Evolutionary conservation across 2,329 filamentous ascomycete species (phyloP).

Genomic region (Cladosporium phlei): DNA sequence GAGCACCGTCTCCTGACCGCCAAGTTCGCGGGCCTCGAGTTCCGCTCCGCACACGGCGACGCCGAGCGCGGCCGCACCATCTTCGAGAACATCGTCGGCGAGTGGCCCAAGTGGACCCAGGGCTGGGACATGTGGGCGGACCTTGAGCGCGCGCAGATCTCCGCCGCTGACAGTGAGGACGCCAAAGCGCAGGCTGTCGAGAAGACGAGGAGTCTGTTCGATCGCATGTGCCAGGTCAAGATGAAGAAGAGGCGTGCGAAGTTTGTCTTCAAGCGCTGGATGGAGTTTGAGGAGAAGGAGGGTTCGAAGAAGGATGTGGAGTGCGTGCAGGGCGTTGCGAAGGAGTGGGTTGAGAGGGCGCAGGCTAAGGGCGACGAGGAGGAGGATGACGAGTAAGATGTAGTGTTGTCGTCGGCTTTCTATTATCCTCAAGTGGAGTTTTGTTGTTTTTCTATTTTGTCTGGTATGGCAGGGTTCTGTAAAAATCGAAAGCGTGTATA

Average conservation of each 20-base stretch:
- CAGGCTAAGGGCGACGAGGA: constrained; percentile 32
- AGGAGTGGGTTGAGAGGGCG: constrained; percentile 60
- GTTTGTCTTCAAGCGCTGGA: constrained; percentile 89
- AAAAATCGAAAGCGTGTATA: constrained; percentile 10
- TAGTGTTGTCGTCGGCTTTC: not conserved
- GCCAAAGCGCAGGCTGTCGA: constrained; percentile 57
- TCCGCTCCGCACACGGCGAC: constrained; percentile 75
- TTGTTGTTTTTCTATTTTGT: not conserved
- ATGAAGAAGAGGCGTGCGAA: constrained; percentile 79
- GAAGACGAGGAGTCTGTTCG: constrained; percentile 60
- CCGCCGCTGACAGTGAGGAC: constrained; percentile 18
- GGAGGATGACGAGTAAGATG: constrained; percentile 13
- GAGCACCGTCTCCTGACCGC: constrained; percentile 71
- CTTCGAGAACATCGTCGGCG: constrained; percentile 79
- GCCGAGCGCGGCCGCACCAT: constrained; percentile 89
- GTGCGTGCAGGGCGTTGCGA: constrained; percentile 64
- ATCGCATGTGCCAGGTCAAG: constrained; percentile 61
- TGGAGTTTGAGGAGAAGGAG: constrained; percentile 71
- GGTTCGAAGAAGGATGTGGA: constrained; percentile 67
- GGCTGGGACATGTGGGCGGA: constrained; percentile 91
- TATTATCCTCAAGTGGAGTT: too few species aligned
- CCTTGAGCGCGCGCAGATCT: constrained; percentile 56
- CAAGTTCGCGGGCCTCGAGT: constrained; percentile 89
- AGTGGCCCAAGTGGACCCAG: constrained; percentile 84
- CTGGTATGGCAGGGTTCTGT: not conserved